Evolutionary conservation across 495 filamentous ascomycete species (phyloP).

Genomic region (Opeltia flavorubescens): DNA sequence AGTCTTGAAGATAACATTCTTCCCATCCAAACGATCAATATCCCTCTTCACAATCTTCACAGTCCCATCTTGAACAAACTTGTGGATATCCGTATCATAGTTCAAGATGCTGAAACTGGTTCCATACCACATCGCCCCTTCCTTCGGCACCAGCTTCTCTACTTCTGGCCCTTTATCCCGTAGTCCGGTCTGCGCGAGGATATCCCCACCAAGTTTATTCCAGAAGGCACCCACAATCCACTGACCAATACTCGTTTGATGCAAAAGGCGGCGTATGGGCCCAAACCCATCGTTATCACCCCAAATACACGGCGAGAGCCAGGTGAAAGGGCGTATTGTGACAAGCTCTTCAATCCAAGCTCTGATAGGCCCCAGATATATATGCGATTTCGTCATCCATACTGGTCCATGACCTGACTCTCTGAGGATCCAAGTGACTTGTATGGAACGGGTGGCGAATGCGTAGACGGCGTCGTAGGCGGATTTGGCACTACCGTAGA

Average conservation of each 20-base stretch:
- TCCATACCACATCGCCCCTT: constrained; percentile 47
- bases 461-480: constrained; percentile 65
- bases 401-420: constrained; percentile 57
- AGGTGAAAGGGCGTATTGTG: constrained; percentile 47
- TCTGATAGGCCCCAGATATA: constrained; percentile 43
- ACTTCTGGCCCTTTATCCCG: constrained; percentile 44
- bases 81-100: constrained; percentile 52
- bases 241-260: constrained; percentile 52
- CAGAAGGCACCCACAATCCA: constrained; percentile 58
- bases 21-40: constrained; percentile 33
- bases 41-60: constrained; percentile 48
- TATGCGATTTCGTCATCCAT: constrained; percentile 50
- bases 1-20: constrained; percentile 39
- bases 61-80: constrained; percentile 40
- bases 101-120: constrained; percentile 53
- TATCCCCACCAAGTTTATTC: constrained; percentile 43
- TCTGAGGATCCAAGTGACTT: constrained; percentile 69
- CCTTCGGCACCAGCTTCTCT: constrained; percentile 50
- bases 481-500: constrained; percentile 63
- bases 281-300: constrained; percentile 36
- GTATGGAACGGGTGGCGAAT: constrained; percentile 46
- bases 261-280: constrained; percentile 39
- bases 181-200: constrained; percentile 42
- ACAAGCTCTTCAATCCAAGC: constrained; percentile 52
- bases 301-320: constrained; percentile 52